Percentiles rank a stretch among this genome's conserved stretches.
These are phyloP conservation scores for Ceratocystis variospora DNA, from an alignment of 2,329 filamentous ascomycete genomes.

Conservation along the genomic window DNA sequence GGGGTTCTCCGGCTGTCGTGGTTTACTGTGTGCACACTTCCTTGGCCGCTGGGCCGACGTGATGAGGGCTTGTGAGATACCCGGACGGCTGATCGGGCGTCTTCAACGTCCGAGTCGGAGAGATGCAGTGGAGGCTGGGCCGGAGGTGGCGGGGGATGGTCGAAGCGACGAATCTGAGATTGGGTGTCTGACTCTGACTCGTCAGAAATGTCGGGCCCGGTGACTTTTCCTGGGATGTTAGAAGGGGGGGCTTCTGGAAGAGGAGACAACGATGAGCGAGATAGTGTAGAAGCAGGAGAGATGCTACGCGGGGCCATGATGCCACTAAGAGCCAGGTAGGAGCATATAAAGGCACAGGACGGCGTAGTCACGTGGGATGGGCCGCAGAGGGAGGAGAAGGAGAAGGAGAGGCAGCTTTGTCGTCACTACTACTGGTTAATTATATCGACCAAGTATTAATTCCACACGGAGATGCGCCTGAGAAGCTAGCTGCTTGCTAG, in stretches of 20 bases:
- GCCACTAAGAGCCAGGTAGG: neutral
- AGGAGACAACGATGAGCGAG: slow-evolving; percentile 10
- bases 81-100: slow-evolving; percentile 15
- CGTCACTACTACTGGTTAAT: neutral
- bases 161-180: slow-evolving; percentile 13
- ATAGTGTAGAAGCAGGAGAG: slow-evolving; percentile 14
- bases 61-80: slow-evolving; percentile 10
- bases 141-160: slow-evolving; percentile 8
- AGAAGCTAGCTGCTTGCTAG: neutral
- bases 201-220: slow-evolving; percentile 9
- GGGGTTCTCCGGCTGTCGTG: neutral
- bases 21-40: slow-evolving; percentile 5
- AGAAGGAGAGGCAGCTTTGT: neutral
- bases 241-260: neutral
- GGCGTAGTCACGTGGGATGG: neutral
- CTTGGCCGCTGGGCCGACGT: slow-evolving; percentile 9
- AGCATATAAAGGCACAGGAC: neutral
- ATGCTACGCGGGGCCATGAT: slow-evolving; percentile 10
- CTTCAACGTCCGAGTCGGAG: slow-evolving; percentile 16
- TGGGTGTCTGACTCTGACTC: slow-evolving; percentile 9
- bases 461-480: neutral
- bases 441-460: neutral
- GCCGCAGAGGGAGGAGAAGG: neutral
- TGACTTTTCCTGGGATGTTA: neutral
- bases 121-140: neutral